A percentile compares a stretch with the other conserved stretches of the same genome.
phyloP scores from a whole-genome alignment of 306 rosid genomes.

The Purshia tridentata region DNA sequence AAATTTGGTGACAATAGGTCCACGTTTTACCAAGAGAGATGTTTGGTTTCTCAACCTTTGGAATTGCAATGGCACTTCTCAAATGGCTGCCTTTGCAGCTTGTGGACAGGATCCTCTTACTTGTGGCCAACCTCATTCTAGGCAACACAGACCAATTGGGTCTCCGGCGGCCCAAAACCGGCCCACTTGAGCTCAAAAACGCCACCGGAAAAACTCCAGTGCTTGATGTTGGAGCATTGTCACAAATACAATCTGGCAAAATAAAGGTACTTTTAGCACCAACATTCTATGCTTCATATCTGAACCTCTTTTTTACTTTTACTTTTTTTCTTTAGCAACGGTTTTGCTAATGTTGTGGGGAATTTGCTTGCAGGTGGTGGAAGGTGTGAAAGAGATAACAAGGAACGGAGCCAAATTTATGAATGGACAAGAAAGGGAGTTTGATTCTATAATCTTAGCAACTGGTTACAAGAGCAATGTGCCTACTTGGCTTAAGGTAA shows the following conservation, averaged over 20 bases:
- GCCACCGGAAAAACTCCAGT: constrained; percentile 91
- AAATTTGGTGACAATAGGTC: constrained; percentile 48
- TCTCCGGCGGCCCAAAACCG: constrained; percentile 82
- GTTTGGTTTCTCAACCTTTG: constrained; percentile 84
- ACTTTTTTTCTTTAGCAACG: not conserved
- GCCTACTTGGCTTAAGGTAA: constrained; percentile 94
- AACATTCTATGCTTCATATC: no score
- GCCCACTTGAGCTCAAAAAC: constrained; percentile 83
- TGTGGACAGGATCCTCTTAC: constrained; percentile 68
- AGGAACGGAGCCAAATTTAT: constrained; percentile 75
- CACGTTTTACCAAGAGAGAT: constrained; percentile 90
- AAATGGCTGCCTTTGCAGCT: constrained; percentile 69
- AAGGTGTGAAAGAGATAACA: constrained; percentile 87
- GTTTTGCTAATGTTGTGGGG: constrained; percentile 8
- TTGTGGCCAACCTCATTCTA: constrained; percentile 41
- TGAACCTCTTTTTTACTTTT: not conserved
- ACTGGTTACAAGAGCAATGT: constrained; percentile 99
- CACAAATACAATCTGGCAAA: constrained; percentile 68
- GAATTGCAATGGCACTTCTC: constrained; percentile 63
- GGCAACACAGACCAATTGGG: constrained; percentile 80
- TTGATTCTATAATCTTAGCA: constrained; percentile 86
- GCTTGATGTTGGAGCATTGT: constrained; percentile 78
- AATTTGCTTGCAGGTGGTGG: constrained; percentile 48
- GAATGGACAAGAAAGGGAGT: constrained; percentile 84
- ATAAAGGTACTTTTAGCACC: constrained; percentile 51